phyloP scores from a whole-genome alignment of 164 flowering plant species.

The Malania oleifera region DNA sequence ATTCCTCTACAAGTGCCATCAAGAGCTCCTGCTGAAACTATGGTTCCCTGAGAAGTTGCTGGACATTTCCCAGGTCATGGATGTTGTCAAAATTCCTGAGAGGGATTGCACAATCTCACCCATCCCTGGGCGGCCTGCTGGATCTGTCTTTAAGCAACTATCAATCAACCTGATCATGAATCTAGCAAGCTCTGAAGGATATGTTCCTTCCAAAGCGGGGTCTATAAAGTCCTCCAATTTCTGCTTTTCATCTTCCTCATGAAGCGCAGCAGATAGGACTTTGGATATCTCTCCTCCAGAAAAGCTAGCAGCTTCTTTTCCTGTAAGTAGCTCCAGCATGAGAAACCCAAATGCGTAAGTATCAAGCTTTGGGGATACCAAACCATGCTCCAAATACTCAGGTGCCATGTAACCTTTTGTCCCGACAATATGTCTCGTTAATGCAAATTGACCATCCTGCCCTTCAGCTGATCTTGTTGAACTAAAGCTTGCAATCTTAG shows the following conservation, averaged over 20 bases:
- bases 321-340: constrained; percentile 61
- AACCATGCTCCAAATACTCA: constrained; percentile 72
- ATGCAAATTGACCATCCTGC: constrained; percentile 35
- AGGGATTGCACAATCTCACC: constrained; percentile 40
- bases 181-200: constrained; percentile 44
- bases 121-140: constrained; percentile 45
- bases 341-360: constrained; percentile 77
- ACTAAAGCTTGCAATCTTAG: constrained; percentile 62
- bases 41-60: constrained; percentile 10
- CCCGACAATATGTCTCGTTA: constrained; percentile 58
- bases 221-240: constrained; percentile 42
- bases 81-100: constrained; percentile 27
- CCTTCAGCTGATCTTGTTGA: constrained; percentile 46
- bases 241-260: constrained; percentile 24
- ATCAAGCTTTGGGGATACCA: constrained; percentile 70
- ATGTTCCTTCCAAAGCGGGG: constrained; percentile 39
- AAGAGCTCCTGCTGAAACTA: constrained; percentile 9
- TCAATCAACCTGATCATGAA: constrained; percentile 33
- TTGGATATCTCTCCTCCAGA: constrained; percentile 29
- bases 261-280: constrained; percentile 18
- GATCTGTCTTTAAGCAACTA: constrained; percentile 42
- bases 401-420: constrained; percentile 82
- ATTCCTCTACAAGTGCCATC: too few relatives aligned
- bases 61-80: constrained; percentile 33
- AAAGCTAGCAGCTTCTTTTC: constrained; percentile 42